Evolutionary conservation across 2,329 filamentous ascomycete species (phyloP).

Genomic region (Aspergillus sojae): DNA sequence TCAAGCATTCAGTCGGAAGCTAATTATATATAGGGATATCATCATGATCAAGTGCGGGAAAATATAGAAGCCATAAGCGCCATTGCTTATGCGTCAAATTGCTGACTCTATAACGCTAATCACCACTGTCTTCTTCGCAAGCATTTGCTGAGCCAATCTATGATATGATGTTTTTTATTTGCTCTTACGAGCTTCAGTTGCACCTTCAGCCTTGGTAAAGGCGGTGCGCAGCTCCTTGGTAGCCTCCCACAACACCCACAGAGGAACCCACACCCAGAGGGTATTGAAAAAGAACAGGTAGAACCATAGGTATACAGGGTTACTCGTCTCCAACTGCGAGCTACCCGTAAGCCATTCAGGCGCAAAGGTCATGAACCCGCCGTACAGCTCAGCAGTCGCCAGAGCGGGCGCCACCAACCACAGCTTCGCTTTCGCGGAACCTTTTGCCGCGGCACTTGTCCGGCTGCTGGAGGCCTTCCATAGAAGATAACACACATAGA

Average conservation of each 20-base stretch:
- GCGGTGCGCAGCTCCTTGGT: constrained; percentile 47
- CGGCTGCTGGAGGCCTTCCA: constrained; percentile 32
- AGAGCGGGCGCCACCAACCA: constrained; percentile 62
- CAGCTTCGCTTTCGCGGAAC: constrained; percentile 38
- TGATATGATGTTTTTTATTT: constrained; percentile 13
- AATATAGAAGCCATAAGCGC: neutral
- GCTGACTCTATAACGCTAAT: neutral
- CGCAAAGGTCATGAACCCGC: constrained; percentile 66
- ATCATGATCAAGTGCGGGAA: neutral
- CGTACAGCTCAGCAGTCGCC: constrained; percentile 67
- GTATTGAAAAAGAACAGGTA: constrained; percentile 68
- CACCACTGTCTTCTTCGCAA: neutral
- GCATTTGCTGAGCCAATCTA: neutral
- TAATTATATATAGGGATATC: neutral
- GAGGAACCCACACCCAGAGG: constrained; percentile 62
- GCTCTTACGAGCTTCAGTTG: constrained; percentile 20
- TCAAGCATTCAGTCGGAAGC: neutral
- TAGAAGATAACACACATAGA: constrained; percentile 59
- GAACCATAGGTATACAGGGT: constrained; percentile 65
- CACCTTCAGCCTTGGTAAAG: constrained; percentile 36
- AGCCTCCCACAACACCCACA: constrained; percentile 59
- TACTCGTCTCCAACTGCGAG: constrained; percentile 59
- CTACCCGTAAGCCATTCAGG: constrained; percentile 66
- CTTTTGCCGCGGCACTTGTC: constrained; percentile 22
- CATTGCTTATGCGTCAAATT: too few species aligned